A percentile compares a stretch with the other conserved stretches of the same genome.
Conservation (phyloP, 2,329 filamentous ascomycete species). For the Aphanocladium album region DNA sequence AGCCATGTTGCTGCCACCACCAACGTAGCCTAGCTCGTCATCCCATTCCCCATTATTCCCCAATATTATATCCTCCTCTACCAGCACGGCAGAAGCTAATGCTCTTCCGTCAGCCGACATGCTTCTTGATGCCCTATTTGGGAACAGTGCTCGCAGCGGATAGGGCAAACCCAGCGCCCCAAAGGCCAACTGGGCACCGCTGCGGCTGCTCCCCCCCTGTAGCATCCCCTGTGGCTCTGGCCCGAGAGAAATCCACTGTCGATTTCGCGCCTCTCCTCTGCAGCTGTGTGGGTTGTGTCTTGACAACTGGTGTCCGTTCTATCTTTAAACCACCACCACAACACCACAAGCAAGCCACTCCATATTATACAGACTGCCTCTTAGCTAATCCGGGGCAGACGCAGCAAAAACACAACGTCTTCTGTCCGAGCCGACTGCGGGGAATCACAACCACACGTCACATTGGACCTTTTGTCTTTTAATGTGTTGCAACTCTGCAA, state of each 20-base stretch:
- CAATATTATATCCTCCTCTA: background rate
- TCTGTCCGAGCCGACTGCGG: background rate
- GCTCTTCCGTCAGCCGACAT: constrained; percentile 7
- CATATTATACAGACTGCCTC: constrained; percentile 2
- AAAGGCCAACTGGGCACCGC: background rate
- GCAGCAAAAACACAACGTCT: background rate
- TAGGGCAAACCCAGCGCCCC: constrained; percentile 7
- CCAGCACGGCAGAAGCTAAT: background rate
- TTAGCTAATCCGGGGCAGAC: background rate
- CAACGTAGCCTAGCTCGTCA: constrained; percentile 1
- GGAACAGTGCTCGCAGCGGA: constrained; percentile 11
- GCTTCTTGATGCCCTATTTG: constrained; percentile 6
- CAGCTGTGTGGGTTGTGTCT: background rate
- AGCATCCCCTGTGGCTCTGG: too few species aligned
- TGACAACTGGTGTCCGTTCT: background rate
- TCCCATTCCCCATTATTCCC: constrained; percentile 5
- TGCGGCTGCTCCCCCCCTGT: too few species aligned
- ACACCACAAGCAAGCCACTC: background rate
- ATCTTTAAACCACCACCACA: background rate
- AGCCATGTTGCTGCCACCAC: constrained; percentile 8
- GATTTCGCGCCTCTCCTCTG: background rate
- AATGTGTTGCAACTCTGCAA: background rate
- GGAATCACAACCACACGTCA: background rate
- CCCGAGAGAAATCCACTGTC: background rate
- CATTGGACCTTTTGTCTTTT: background rate